phyloP scores from a whole-genome alignment of 2,329 filamentous ascomycete species.

The Coniochaeta ligniaria region DNA sequence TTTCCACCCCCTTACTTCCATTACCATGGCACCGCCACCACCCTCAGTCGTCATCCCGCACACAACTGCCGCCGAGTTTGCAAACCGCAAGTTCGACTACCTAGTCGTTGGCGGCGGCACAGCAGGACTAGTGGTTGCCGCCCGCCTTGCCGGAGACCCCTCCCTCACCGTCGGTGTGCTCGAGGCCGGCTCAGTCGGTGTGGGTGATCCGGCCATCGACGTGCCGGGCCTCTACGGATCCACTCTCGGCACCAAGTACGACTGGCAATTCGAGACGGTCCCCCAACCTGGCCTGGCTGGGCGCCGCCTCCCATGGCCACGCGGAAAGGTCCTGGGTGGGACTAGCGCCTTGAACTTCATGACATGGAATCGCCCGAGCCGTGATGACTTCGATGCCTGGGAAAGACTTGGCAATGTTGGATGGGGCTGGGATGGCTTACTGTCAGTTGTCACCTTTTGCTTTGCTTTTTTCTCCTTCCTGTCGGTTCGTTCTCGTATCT shows the following conservation, averaged over 20 bases:
- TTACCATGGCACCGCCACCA: not conserved
- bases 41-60: not conserved
- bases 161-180: conserved; percentile 33
- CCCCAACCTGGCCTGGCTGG: conserved; percentile 29
- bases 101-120: conserved; percentile 47
- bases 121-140: conserved; percentile 42
- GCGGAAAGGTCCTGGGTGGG: conserved; percentile 51
- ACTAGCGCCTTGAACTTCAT: conserved; percentile 54
- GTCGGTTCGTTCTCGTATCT: not conserved
- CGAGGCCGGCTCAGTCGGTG: conserved; percentile 29
- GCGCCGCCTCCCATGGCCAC: conserved; percentile 30
- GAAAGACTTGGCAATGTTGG: conserved; percentile 47
- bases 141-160: conserved; percentile 36
- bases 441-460: conserved; percentile 13
- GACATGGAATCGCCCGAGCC: conserved; percentile 41
- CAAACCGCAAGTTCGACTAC: conserved; percentile 12
- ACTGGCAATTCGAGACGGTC: conserved; percentile 34
- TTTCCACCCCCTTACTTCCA: not conserved
- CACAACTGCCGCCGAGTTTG: conserved; percentile 7
- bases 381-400: conserved; percentile 49
- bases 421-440: conserved; percentile 47
- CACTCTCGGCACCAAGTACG: conserved; percentile 25
- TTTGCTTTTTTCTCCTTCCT: not conserved
- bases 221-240: conserved; percentile 29
- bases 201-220: conserved; percentile 18